Percentiles rank a stretch among this genome's conserved stretches.
These are phyloP conservation scores for Sistotremastrum suecicum DNA, from an alignment of 768 basidiomycete genomes.

Conservation along the genomic window DNA sequence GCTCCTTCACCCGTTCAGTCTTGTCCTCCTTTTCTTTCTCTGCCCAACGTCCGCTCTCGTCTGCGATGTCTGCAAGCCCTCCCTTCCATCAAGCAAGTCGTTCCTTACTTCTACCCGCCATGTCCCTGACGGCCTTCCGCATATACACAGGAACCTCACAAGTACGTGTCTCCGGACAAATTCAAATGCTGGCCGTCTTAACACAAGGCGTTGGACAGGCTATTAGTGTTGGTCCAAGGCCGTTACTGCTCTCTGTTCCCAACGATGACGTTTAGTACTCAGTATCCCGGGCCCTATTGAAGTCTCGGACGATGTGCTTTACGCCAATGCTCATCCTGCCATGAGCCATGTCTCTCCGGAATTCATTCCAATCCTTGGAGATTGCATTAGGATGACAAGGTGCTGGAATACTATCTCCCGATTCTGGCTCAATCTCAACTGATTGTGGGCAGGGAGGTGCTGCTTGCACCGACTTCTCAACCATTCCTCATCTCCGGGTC, in stretches of 20 bases:
- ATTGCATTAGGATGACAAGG: constrained; percentile 78
- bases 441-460: constrained; percentile 37
- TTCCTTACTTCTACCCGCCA: no score
- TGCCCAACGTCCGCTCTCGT: no score
- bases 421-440: constrained; percentile 3
- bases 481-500: constrained; percentile 90
- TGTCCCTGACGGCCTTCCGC: no score
- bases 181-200: no score
- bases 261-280: neutral
- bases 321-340: constrained; percentile 85
- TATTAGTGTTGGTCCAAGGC: neutral
- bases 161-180: no score
- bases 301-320: constrained; percentile 60
- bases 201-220: no score
- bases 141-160: no score
- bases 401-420: constrained; percentile 10
- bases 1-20: no score
- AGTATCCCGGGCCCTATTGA: constrained; percentile 45
- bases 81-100: no score
- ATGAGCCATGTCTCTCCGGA: constrained; percentile 83
- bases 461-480: constrained; percentile 68
- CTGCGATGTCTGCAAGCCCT: no score
- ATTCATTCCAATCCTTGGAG: constrained; percentile 79
- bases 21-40: no score
- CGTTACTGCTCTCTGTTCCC: neutral